Evolutionary conservation across 2,329 filamentous ascomycete genomes (phyloP).

Genomic region (Cladophialophora psammophila): DNA sequence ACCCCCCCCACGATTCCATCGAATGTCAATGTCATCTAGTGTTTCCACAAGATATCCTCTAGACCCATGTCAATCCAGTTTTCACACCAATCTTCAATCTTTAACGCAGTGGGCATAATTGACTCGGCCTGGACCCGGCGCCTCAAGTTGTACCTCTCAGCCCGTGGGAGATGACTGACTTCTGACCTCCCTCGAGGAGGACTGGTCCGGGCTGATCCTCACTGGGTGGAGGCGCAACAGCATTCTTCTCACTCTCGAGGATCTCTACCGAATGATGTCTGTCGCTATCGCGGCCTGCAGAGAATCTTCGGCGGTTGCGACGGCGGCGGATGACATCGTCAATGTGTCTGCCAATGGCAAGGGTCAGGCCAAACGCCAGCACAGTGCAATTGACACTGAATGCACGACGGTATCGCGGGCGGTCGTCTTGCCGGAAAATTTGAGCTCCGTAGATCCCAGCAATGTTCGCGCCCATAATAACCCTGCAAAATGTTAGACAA

Average conservation of each 20-base stretch:
- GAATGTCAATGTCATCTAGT: neutral
- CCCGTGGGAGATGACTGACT: conserved; percentile 5
- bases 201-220: conserved; percentile 15
- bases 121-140: neutral
- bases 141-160: conserved; percentile 3
- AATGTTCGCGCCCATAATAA: conserved; percentile 69
- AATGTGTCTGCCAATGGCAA: conserved; percentile 54
- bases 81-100: neutral
- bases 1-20: neutral
- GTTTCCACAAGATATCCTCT: neutral
- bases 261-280: neutral
- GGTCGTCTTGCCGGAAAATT: conserved; percentile 64
- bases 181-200: conserved; percentile 1
- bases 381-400: conserved; percentile 58
- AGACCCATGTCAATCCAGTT: neutral
- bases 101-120: neutral
- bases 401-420: conserved; percentile 59
- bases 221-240: conserved; percentile 4
- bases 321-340: conserved; percentile 47
- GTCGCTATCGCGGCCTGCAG: neutral
- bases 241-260: conserved; percentile 14
- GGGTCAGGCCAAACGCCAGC: conserved; percentile 51
- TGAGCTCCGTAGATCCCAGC: conserved; percentile 68
- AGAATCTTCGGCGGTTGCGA: conserved; percentile 4
- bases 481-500: conserved; percentile 43